These are phyloP conservation scores for Camellia sinensis DNA, from an alignment of 148 eudicot species.

Conservation along the genomic window DNA sequence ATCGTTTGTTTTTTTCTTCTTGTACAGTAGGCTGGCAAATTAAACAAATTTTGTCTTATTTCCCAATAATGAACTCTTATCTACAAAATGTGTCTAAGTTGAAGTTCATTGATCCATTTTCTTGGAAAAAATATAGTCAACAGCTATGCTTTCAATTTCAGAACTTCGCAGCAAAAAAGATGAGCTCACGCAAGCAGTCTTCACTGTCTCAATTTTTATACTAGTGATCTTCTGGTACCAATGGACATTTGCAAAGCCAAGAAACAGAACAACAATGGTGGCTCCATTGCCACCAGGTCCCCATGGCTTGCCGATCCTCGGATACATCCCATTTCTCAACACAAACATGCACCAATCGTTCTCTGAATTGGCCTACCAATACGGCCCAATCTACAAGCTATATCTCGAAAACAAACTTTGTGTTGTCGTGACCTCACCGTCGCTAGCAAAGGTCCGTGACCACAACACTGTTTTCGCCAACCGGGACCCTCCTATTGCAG, in stretches of 20 bases:
- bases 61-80: no score
- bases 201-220: constrained; percentile 5
- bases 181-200: neutral
- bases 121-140: no score
- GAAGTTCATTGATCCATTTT: no score
- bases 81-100: no score
- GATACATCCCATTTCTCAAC: constrained; percentile 36
- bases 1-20: no score
- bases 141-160: no score
- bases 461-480: constrained; percentile 39
- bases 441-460: constrained; percentile 35
- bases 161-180: neutral
- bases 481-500: constrained; percentile 34
- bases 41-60: no score
- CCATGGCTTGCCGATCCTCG: constrained; percentile 36
- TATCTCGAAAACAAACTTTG: constrained; percentile 31
- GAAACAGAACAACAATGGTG: neutral
- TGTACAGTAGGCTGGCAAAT: no score
- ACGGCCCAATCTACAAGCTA: constrained; percentile 40
- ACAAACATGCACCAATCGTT: constrained; percentile 28
- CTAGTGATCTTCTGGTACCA: neutral
- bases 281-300: constrained; percentile 44
- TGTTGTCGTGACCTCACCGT: constrained; percentile 39
- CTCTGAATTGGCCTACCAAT: constrained; percentile 18
- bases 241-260: neutral